Conservation (phyloP, 176 grass and related monocot genomes). For the Neostapfia colusana region DNA sequence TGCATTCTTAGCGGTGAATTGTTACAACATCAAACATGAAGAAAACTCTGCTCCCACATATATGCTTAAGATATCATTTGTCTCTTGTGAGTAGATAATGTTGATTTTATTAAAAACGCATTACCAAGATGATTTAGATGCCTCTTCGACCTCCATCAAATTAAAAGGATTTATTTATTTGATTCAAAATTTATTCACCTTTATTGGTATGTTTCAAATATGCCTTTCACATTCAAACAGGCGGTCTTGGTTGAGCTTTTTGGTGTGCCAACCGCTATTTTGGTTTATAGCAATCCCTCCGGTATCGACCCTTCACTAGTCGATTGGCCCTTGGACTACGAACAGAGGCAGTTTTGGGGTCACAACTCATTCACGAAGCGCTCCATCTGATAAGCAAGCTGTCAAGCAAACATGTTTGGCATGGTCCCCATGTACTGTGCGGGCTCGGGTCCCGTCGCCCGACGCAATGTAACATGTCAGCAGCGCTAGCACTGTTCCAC, state of each 20-base stretch:
- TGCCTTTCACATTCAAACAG: neutral
- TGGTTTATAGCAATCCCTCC: neutral
- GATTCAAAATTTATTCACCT: no score
- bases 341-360: constrained; percentile 7
- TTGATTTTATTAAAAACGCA: no score
- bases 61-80: neutral
- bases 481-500: neutral
- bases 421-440: neutral
- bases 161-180: no score
- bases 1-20: no score
- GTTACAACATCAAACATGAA: neutral
- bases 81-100: no score
- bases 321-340: constrained; percentile 23
- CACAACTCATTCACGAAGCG: neutral
- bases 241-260: neutral
- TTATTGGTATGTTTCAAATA: neutral
- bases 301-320: neutral
- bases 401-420: neutral
- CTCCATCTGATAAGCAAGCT: constrained; percentile 1
- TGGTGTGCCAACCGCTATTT: neutral
- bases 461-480: neutral
- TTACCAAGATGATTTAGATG: no score
- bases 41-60: neutral
- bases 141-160: no score
- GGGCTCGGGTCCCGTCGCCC: neutral